Evolutionary conservation across 345 rosid genomes (phyloP).

Genomic region (Eucalyptus curtisii): DNA sequence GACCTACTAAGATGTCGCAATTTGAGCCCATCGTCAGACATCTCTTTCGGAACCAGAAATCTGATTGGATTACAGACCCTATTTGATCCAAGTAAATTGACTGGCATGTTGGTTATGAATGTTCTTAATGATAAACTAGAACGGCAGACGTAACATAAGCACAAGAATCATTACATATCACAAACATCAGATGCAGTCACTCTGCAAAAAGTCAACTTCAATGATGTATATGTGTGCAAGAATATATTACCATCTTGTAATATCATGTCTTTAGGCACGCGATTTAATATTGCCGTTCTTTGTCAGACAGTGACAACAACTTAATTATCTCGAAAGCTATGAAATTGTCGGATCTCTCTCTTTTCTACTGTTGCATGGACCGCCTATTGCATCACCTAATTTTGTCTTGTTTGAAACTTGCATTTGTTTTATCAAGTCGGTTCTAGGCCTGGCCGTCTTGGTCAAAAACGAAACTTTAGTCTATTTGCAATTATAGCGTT

Average conservation of each 20-base stretch:
- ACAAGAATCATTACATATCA: background rate
- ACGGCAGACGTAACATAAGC: background rate
- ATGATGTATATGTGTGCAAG: background rate
- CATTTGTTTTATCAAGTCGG: background rate
- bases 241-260: background rate
- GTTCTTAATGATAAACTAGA: background rate
- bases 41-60: background rate
- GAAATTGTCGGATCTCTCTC: background rate
- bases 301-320: background rate
- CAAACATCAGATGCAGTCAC: background rate
- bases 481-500: background rate
- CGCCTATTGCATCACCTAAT: background rate
- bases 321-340: background rate
- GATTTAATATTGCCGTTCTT: background rate
- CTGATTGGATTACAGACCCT: background rate
- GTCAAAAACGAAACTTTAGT: background rate
- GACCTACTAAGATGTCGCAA: background rate
- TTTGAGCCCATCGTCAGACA: background rate
- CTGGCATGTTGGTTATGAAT: background rate
- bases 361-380: background rate
- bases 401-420: background rate
- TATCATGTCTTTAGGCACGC: background rate
- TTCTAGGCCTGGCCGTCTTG: background rate
- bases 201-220: background rate
- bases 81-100: background rate